Conservation (phyloP, 345 rosid species). For the Cardamine chenopodiifolia region DNA sequence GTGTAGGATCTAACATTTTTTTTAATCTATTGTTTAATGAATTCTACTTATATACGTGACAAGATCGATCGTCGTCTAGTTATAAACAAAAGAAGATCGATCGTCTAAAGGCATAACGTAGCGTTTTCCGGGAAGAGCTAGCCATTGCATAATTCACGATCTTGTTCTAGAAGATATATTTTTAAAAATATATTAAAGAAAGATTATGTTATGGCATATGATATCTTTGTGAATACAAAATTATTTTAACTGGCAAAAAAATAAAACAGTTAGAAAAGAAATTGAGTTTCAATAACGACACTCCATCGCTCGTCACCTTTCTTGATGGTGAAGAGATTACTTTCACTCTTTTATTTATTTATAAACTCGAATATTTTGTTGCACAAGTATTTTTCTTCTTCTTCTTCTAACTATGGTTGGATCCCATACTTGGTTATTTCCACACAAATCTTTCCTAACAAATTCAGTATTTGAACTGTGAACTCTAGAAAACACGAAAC, state of each 20-base stretch:
- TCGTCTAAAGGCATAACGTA: not conserved
- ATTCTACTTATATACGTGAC: constrained; percentile 11
- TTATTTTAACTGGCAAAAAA: not conserved
- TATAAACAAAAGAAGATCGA: not conserved
- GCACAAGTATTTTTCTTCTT: not conserved
- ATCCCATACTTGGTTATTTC: not conserved
- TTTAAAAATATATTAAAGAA: not conserved
- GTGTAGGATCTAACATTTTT: constrained; percentile 3
- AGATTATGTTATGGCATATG: constrained; percentile 7
- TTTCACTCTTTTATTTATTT: constrained; percentile 18
- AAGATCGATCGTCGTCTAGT: not conserved
- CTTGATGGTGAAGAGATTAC: constrained; percentile 39
- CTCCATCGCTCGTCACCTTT: constrained; percentile 38
- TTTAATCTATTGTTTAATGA: not conserved
- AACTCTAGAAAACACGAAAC: constrained; percentile 13
- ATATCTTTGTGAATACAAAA: constrained; percentile 21
- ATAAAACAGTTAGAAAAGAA: constrained; percentile 3
- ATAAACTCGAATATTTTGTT: not conserved
- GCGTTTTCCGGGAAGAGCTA: not conserved
- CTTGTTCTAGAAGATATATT: constrained; percentile 5
- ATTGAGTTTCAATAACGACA: constrained; percentile 39
- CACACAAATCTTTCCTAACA: constrained; percentile 10
- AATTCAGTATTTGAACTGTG: constrained; percentile 14
- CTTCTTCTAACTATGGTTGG: constrained; percentile 2
- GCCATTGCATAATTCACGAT: constrained; percentile 6